These are phyloP conservation scores for Schwanniomyces sp. DNA, from an alignment of 805 yeast species.

Conservation along the genomic window DNA sequence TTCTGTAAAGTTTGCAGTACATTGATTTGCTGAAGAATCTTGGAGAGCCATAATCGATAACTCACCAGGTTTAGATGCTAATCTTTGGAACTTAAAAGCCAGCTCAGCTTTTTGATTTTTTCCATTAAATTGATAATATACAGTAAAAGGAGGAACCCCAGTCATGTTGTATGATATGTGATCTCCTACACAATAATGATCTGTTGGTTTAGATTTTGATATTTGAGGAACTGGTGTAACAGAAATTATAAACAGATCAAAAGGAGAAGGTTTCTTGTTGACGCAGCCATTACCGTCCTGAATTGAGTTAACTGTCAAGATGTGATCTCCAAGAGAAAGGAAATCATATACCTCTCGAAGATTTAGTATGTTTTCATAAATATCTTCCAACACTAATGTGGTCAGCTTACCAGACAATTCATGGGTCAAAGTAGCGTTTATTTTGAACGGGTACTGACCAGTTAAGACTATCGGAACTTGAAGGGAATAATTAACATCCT, in stretches of 20 bases:
- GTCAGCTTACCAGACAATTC: constrained; percentile 58
- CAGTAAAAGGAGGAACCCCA: constrained; percentile 78
- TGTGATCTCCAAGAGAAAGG: constrained; percentile 67
- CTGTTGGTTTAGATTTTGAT: constrained; percentile 22
- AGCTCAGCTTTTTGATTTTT: constrained; percentile 56
- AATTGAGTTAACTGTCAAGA: constrained; percentile 56
- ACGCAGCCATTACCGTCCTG: constrained; percentile 72
- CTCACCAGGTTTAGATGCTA: constrained; percentile 82
- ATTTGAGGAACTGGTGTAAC: constrained; percentile 81
- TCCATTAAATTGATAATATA: constrained; percentile 73
- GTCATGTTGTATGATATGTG: constrained; percentile 71
- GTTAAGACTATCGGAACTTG: constrained; percentile 51
- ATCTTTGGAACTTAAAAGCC: constrained; percentile 50
- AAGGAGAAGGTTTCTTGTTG: constrained; percentile 37
- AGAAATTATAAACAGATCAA: constrained; percentile 49
- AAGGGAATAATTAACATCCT: constrained; percentile 19
- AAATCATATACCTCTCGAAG: constrained; percentile 22
- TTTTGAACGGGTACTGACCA: constrained; percentile 63
- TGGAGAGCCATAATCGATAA: constrained; percentile 64
- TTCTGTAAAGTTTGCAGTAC: constrained; percentile 59
- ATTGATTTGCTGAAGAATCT: constrained; percentile 72
- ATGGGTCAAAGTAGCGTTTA: constrained; percentile 59
- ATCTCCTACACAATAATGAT: constrained; percentile 89
- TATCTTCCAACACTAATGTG: constrained; percentile 41
- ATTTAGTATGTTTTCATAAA: constrained; percentile 26